Conservation (phyloP, 129 eudicot species). For the Lactuca sativa region DNA sequence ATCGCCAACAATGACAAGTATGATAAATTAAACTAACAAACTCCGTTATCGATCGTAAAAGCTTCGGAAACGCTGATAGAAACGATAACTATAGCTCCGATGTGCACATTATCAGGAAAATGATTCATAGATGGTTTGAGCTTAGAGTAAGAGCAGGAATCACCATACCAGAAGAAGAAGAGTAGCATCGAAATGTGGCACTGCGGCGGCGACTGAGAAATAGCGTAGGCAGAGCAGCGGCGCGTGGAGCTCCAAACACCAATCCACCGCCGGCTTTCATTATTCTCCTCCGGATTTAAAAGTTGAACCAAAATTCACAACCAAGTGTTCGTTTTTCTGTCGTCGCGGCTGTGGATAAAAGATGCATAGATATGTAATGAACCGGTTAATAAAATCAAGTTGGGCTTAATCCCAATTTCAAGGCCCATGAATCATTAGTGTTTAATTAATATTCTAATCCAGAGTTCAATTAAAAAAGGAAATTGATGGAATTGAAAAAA, state of each 20-base stretch:
- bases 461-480: not conserved
- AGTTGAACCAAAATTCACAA: conserved; percentile 12
- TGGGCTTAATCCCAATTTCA: conserved; percentile 2
- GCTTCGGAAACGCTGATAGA: not conserved
- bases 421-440: too few species aligned
- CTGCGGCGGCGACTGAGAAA: conserved; percentile 50
- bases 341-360: conserved; percentile 21
- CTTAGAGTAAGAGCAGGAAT: not conserved
- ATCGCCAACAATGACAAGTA: conserved; percentile 1
- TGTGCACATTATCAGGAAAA: conserved; percentile 1
- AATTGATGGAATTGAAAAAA: too few species aligned
- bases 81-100: conserved; percentile 2
- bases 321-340: conserved; percentile 36
- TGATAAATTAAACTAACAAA: not conserved
- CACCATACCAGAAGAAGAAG: conserved; percentile 54
- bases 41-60: conserved; percentile 3
- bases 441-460: not conserved
- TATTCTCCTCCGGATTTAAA: conserved; percentile 12
- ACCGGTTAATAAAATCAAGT: not conserved
- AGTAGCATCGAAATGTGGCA: conserved; percentile 52
- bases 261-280: conserved; percentile 77
- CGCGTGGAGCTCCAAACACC: conserved; percentile 75
- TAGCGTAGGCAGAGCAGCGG: conserved; percentile 51
- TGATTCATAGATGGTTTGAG: not conserved
- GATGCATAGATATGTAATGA: not conserved